phyloP scores from a whole-genome alignment of 768 basidiomycete genomes.

The Phlebiopsis gigantea region DNA sequence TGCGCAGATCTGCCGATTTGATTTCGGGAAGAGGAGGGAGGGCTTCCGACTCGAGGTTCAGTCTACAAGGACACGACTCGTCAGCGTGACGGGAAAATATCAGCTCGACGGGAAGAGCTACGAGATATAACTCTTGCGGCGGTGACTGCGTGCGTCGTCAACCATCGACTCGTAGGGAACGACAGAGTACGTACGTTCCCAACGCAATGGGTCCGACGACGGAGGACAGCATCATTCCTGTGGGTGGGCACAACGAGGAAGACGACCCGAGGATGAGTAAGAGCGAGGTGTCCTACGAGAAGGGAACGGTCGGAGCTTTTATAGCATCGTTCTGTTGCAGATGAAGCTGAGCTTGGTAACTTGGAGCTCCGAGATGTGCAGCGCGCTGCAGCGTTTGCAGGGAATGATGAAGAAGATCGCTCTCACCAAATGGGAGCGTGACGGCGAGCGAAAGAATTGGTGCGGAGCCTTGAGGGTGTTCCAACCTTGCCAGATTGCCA shows the following conservation, averaged over 20 bases:
- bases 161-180: too few species aligned
- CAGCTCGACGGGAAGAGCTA: too few species aligned
- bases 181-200: neutral
- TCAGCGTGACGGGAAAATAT: too few species aligned
- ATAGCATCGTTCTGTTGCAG: neutral
- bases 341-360: constrained; percentile 10
- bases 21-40: constrained; percentile 61
- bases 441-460: neutral
- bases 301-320: constrained; percentile 6
- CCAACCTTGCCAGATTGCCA: constrained; percentile 8
- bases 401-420: neutral
- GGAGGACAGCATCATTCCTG: neutral
- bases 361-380: constrained; percentile 13
- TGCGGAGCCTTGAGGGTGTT: constrained; percentile 3
- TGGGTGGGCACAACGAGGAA: neutral
- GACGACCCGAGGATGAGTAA: neutral
- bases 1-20: constrained; percentile 35
- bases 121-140: too few species aligned
- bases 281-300: constrained; percentile 6
- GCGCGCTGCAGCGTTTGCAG: neutral
- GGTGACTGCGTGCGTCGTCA: too few species aligned
- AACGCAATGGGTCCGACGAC: neutral
- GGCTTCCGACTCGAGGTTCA: constrained; percentile 28
- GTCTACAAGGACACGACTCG: too few species aligned
- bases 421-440: neutral